These are phyloP conservation scores for Alternaria ventricosa DNA, from an alignment of 2,329 filamentous ascomycete species.

Conservation along the genomic window DNA sequence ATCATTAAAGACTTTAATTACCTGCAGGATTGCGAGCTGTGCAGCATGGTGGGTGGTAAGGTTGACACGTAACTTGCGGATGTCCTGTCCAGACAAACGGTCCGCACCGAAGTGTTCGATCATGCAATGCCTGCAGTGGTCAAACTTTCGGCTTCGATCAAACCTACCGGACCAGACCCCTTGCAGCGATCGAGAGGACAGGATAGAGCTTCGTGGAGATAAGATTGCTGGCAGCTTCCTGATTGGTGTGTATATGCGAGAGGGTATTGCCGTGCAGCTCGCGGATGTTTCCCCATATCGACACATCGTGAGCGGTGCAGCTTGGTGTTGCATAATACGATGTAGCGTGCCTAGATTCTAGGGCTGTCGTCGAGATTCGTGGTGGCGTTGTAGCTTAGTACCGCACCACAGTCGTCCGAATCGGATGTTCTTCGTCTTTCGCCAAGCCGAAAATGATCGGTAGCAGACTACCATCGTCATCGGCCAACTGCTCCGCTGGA, in stretches of 20 bases:
- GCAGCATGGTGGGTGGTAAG: not conserved
- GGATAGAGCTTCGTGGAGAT: not conserved
- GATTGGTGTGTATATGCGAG: not conserved
- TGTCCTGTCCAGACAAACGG: not conserved
- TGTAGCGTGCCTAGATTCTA: not conserved
- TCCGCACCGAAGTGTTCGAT: conserved; percentile 2
- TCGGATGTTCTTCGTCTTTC: not conserved
- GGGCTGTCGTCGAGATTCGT: not conserved
- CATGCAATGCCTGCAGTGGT: not conserved
- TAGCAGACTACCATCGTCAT: not conserved
- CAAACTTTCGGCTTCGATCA: not conserved
- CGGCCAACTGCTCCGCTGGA: not conserved
- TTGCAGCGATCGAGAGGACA: not conserved
- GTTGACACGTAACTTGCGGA: not conserved
- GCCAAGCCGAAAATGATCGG: not conserved
- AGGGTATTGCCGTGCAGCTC: not conserved
- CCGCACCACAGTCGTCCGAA: not conserved
- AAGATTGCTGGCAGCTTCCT: not conserved
- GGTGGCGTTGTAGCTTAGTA: not conserved
- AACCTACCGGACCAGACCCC: not conserved
- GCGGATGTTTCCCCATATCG: not conserved
- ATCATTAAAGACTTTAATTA: not conserved
- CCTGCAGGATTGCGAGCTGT: not conserved
- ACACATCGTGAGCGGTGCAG: not conserved
- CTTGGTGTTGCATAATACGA: not conserved